phyloP scores from a whole-genome alignment of 805 yeast species.

The Metschnikowia orientalis region DNA sequence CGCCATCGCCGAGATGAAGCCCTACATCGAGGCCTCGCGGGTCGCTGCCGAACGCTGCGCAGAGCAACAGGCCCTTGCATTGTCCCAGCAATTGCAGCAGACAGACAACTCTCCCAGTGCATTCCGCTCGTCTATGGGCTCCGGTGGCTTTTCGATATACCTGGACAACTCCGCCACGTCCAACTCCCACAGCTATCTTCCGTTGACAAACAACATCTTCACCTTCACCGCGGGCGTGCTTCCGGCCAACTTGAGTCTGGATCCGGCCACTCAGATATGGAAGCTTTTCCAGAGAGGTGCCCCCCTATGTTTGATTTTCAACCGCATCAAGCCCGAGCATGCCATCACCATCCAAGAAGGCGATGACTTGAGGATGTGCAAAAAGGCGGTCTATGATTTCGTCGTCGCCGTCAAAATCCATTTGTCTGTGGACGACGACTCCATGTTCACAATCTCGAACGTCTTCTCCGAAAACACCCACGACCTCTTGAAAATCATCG shows the following conservation, averaged over 20 bases:
- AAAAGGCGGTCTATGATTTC: slow-evolving; percentile 86
- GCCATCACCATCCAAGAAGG: slow-evolving; percentile 63
- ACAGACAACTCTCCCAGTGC: slow-evolving; percentile 19
- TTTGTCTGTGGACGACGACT: slow-evolving; percentile 70
- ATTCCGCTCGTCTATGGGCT: slow-evolving; percentile 31
- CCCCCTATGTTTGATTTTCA: slow-evolving; percentile 82
- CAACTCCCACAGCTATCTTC: slow-evolving; percentile 15
- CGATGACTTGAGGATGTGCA: slow-evolving; percentile 79
- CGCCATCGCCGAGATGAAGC: slow-evolving; percentile 60
- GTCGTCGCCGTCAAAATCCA: slow-evolving; percentile 78
- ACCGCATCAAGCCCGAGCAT: slow-evolving; percentile 46
- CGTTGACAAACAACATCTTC: slow-evolving; percentile 36
- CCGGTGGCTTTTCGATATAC: slow-evolving; percentile 33
- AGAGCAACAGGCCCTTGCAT: slow-evolving; percentile 63
- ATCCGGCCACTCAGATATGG: slow-evolving; percentile 90
- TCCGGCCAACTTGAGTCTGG: slow-evolving; percentile 71
- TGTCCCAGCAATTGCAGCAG: slow-evolving; percentile 39
- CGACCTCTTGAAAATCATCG: slow-evolving; percentile 69
- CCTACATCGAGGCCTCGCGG: slow-evolving; percentile 61
- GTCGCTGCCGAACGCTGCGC: slow-evolving; percentile 62
- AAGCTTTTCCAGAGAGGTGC: slow-evolving; percentile 88
- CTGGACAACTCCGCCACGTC: slow-evolving; percentile 29
- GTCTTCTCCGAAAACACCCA: slow-evolving; percentile 80
- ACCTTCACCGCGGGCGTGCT: slow-evolving; percentile 75
- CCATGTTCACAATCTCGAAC: slow-evolving; percentile 83